phyloP scores from a whole-genome alignment of 257 asterid genomes.

The Cordia subcordata region DNA sequence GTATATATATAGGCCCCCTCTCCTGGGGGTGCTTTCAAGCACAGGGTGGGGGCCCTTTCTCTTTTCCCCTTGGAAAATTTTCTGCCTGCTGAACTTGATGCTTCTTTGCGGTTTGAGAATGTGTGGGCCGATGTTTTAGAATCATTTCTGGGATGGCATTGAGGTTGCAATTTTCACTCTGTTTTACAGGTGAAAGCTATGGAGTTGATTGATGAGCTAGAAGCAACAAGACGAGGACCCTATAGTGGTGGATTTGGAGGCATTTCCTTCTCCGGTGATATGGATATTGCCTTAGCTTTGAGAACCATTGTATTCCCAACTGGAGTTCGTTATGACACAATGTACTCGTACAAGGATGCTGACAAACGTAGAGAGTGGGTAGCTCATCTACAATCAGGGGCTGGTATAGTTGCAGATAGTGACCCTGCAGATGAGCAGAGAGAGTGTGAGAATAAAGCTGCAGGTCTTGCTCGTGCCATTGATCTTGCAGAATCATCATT shows the following conservation, averaged over 20 bases:
- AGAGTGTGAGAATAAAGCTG: conserved; percentile 95
- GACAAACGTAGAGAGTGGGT: conserved; percentile 71
- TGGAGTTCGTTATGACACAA: conserved; percentile 54
- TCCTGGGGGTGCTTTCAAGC: too few species aligned
- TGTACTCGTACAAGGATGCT: conserved; percentile 68
- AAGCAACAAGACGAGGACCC: conserved; percentile 86
- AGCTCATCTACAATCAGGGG: conserved; percentile 94
- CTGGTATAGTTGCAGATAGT: conserved; percentile 94
- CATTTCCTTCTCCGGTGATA: conserved; percentile 81
- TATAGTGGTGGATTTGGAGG: conserved; percentile 99
- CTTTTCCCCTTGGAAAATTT: too few species aligned
- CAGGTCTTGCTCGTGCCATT: conserved; percentile 93
- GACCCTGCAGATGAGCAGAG: conserved; percentile 86
- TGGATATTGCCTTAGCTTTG: conserved; percentile 91
- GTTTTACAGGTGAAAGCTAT: conserved; percentile 78
- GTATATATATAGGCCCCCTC: too few species aligned
- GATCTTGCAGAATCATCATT: conserved; percentile 99
- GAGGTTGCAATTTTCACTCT: not conserved
- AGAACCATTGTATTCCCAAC: conserved; percentile 93
- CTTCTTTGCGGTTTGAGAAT: too few species aligned
- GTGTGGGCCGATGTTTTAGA: too few species aligned
- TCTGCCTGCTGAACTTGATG: too few species aligned
- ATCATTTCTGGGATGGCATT: too few species aligned
- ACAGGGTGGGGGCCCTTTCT: too few species aligned
- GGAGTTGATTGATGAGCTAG: conserved; percentile 88